Evolutionary conservation across 306 rosid genomes (phyloP).

Genomic region (Cicer arietinum): DNA sequence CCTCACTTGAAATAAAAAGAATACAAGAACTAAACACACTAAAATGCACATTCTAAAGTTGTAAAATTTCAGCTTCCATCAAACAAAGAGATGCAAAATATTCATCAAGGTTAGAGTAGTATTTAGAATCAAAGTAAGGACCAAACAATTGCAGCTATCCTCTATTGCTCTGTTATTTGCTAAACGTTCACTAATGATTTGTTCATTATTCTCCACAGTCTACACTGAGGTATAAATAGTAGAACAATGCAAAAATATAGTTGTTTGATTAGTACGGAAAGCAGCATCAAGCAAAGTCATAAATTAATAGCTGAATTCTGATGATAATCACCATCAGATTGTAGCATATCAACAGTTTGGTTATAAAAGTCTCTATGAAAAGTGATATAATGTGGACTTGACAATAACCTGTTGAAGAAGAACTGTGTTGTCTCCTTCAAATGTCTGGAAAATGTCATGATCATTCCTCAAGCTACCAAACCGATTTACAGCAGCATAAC

Average conservation of each 20-base stretch:
- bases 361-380: slow-evolving; percentile 25
- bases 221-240: not conserved
- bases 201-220: slow-evolving; percentile 20
- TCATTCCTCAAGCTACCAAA: slow-evolving; percentile 92
- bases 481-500: slow-evolving; percentile 93
- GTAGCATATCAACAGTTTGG: slow-evolving; percentile 14
- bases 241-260: slow-evolving; percentile 22
- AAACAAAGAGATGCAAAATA: slow-evolving; percentile 31
- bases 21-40: slow-evolving; percentile 21
- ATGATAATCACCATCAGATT: slow-evolving; percentile 15
- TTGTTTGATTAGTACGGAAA: not conserved
- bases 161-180: slow-evolving; percentile 6
- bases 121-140: slow-evolving; percentile 21
- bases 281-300: slow-evolving; percentile 6
- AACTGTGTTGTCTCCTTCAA: slow-evolving; percentile 99
- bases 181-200: slow-evolving; percentile 2
- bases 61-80: slow-evolving; percentile 23
- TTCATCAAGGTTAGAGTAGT: slow-evolving; percentile 34
- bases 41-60: slow-evolving; percentile 3
- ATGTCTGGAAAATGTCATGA: slow-evolving; percentile 97
- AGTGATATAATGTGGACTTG: slow-evolving; percentile 30
- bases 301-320: slow-evolving; percentile 19
- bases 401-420: slow-evolving; percentile 88
- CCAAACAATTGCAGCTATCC: slow-evolving; percentile 3
- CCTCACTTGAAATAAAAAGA: slow-evolving; percentile 19